Evolutionary conservation across 805 yeast genomes (phyloP).

Genomic region (Myxozyma mucilagina): DNA sequence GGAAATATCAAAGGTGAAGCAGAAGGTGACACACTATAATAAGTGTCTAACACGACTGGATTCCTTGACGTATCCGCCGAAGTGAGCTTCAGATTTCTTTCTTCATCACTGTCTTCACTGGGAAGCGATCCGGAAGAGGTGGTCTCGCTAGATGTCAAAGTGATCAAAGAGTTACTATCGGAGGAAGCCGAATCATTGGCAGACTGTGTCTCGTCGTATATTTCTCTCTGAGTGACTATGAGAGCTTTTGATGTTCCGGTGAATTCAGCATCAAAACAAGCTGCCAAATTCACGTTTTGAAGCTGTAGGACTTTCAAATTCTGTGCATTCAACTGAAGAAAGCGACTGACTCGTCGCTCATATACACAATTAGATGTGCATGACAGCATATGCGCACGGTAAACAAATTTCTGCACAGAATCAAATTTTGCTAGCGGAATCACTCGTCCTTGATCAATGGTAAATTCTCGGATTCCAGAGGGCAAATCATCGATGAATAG

Average conservation of each 20-base stretch:
- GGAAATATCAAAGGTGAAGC: slow-evolving; percentile 1
- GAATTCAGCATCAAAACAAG: slow-evolving; percentile 11
- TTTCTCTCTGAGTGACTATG: background rate
- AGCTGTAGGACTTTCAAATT: slow-evolving; percentile 13
- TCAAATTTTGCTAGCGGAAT: slow-evolving; percentile 18
- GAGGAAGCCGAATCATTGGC: background rate
- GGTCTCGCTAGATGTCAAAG: background rate
- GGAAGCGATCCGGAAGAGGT: background rate
- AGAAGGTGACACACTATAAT: background rate
- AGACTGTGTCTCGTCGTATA: background rate
- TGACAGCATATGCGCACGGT: slow-evolving; percentile 29
- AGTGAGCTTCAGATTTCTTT: background rate
- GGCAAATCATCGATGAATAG: slow-evolving; percentile 26
- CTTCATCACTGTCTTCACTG: background rate
- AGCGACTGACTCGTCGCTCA: slow-evolving; percentile 24
- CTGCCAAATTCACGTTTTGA: slow-evolving; percentile 27
- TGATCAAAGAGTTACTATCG: background rate
- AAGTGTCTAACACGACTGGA: background rate
- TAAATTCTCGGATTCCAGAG: slow-evolving; percentile 15
- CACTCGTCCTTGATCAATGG: slow-evolving; percentile 26
- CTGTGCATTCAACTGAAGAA: slow-evolving; percentile 5
- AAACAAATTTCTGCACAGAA: slow-evolving; percentile 16
- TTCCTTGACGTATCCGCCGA: background rate
- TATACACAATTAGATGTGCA: slow-evolving; percentile 26
- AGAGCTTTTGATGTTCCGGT: too few species aligned